Base-by-base conservation (phyloP, 192 early-diverging fungal species). In the Entophlyctis helioformis region DNA sequence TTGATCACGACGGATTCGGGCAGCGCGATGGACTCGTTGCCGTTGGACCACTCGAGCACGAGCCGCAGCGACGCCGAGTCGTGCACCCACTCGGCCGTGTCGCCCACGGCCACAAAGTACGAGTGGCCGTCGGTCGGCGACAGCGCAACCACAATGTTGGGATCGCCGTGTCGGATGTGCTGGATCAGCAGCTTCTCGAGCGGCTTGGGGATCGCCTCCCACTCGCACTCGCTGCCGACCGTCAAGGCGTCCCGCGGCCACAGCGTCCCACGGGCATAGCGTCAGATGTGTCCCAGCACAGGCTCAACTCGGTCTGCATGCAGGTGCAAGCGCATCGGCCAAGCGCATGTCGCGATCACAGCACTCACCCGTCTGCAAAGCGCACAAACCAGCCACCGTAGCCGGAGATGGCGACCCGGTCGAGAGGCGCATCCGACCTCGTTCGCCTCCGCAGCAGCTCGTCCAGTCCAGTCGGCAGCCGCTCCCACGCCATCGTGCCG, bases 221-320 rank as follows among this genome's bases (percentile, higher is more conserved):
- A 62, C 38, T 53, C 50, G 46, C 54, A 62, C 32, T 62, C 60
- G n/a, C n/a, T n/a, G n/a, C n/a, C n/a, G n/a, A n/a, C n/a, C n/a
- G n/a, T n/a, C n/a, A n/a, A n/a, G n/a, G n/a, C n/a, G n/a, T n/a
- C n/a, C n/a, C n/a, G n/a, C n/a, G n/a, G n/a, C n/a, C n/a, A n/a
- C n/a, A n/a, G n/a, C n/a, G n/a, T n/a, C n/a, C n/a, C n/a, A n/a
- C n/a, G n/a, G n/a, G n/a, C n/a, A n/a, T n/a, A n/a, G n/a, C n/a
- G n/a, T n/a, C n/a, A n/a, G n/a, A n/a, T n/a, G n/a, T n/a, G n/a
- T n/a, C n/a, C n/a, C n/a, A n/a, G n/a, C n/a, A n/a, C n/a, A n/a
- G n/a, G n/a, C n/a, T n/a, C n/a, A n/a, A n/a, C n/a, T n/a, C n/a
- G n/a, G n/a, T n/a, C n/a, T n/a, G n/a, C n/a, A n/a, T n/a, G n/a